Evolutionary conservation across 108 stramenopile genomes (phyloP), one percentile per base, ranked within the genome.

Genomic region (Chaetoceros muelleri): DNA sequence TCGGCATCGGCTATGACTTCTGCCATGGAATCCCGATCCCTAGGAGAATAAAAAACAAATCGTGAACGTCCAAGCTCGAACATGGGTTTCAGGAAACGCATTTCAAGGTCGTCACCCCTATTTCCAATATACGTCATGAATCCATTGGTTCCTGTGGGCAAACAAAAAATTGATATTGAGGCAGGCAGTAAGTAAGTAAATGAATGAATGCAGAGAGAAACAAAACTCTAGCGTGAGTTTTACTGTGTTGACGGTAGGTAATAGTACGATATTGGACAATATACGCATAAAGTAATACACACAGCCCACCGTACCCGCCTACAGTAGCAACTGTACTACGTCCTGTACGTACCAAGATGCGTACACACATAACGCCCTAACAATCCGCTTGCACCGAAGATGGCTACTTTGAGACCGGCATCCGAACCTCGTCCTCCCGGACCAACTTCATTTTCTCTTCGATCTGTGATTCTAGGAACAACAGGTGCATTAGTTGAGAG

Each of bases 371-470:
- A 94, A 18, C 86, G 78, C 30, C 96, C 96, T 40, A 97, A 70
- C 61, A 97, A 96, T 23, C 96, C 96, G 30, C 81, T 81, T 20
- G 92, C 95, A 22, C 96, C 96, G 64, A 97, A 97, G 27, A 95
- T 63, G 18, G 84, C 82, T 16, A 94, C 82, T 55, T 76, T 84
- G 48, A 89, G 46, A 24, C 77, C 93, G 24, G 83, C 82, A 53
- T 82, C 76, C 55, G 79, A 78, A 0, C 66, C 55, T 44, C 82
- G 60, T 23, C 88, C 88, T 48, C 88, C 88, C 24, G 75, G 65
- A 53, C 88, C 88, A 28, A 61, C 67, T 64, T 90, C 88, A 24
- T 71, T 47, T 34, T 71, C 28, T 24, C 84, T 72, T 26, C 74
- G 67, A 44, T 80, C 79, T n/a, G 76, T 72, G 30, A 90, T 47